Percentiles rank a stretch among this genome's conserved stretches.
phyloP scores from a whole-genome alignment of 116 monocot genomes.

The Dioscorea cayenensis region DNA sequence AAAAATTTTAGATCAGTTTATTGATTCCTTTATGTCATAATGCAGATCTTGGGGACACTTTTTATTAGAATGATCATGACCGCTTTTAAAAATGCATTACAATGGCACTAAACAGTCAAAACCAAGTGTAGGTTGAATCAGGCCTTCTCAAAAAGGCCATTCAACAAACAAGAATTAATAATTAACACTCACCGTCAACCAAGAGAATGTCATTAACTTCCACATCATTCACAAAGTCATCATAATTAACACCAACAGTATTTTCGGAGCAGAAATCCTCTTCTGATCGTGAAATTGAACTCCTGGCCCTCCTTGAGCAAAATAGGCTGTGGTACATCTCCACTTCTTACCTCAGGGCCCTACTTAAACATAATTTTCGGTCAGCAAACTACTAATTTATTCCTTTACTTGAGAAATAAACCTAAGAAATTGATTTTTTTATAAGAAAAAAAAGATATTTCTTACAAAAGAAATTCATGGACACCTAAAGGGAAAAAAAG shows the following conservation, averaged over 20 bases:
- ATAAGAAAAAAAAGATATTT: not conserved
- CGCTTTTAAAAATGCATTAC: too few relatives aligned
- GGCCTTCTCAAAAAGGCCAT: not conserved
- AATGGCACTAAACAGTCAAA: too few relatives aligned
- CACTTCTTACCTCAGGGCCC: constrained; percentile 93
- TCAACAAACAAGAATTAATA: not conserved
- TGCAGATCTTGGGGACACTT: too few relatives aligned
- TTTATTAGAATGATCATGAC: too few relatives aligned
- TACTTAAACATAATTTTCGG: constrained; percentile 6
- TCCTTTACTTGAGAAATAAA: not conserved
- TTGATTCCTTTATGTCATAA: too few relatives aligned
- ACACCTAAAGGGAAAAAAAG: too few relatives aligned
- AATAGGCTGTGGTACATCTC: constrained; percentile 76
- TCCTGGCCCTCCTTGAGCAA: constrained; percentile 67
- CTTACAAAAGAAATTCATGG: too few relatives aligned
- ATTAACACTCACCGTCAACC: constrained; percentile 63
- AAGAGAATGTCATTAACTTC: constrained; percentile 69
- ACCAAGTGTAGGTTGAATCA: too few relatives aligned
- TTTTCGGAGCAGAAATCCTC: constrained; percentile 55
- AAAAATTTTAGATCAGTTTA: too few relatives aligned
- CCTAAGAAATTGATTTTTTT: not conserved
- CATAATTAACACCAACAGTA: constrained; percentile 83
- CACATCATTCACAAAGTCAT: constrained; percentile 89
- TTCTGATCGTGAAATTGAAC: constrained; percentile 76
- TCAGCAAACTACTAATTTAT: not conserved